Percentiles rank a stretch among this genome's conserved stretches.
Evolutionary conservation across 768 basidiomycete genomes (phyloP).

Genomic region (Basidioascus undulatus): DNA sequence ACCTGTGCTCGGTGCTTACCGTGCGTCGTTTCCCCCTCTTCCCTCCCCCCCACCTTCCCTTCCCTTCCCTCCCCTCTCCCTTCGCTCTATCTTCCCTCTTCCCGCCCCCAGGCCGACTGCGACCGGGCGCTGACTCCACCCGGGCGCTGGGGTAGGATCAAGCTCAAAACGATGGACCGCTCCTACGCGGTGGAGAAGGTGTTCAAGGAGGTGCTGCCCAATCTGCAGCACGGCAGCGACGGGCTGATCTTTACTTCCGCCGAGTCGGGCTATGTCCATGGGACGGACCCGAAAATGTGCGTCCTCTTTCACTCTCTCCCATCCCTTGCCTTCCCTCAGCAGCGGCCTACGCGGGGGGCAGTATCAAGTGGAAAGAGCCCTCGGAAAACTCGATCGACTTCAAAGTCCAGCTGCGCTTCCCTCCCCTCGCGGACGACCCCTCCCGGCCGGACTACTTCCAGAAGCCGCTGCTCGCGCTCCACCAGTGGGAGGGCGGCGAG

Average conservation of each 20-base stretch:
- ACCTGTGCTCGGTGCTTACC: no score
- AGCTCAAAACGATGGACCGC: conserved; percentile 61
- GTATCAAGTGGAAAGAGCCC: conserved; percentile 96
- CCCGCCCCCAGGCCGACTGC: neutral
- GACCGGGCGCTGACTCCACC: neutral
- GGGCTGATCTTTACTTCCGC: conserved; percentile 92
- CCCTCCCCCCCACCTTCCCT: no score
- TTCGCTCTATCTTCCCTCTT: no score
- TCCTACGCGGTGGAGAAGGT: conserved; percentile 77
- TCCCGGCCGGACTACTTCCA: conserved; percentile 48
- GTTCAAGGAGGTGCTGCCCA: conserved; percentile 57
- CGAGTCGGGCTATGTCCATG: conserved; percentile 48
- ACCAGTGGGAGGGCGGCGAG: conserved; percentile 49
- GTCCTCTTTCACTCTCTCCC: conserved; percentile 12
- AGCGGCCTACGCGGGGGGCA: conserved; percentile 15
- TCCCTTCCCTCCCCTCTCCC: no score
- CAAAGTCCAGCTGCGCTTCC: conserved; percentile 83
- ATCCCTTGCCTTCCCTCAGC: conserved; percentile 2
- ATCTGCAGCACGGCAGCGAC: conserved; percentile 72
- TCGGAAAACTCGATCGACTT: conserved; percentile 96
- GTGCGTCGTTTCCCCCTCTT: no score
- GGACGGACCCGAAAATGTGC: conserved; percentile 75
- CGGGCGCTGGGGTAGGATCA: no score
- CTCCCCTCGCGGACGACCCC: conserved; percentile 31
- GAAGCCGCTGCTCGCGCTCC: conserved; percentile 64